Base-by-base conservation (phyloP, 2,329 filamentous ascomycete genomes). In the Aspergillus persii region DNA sequence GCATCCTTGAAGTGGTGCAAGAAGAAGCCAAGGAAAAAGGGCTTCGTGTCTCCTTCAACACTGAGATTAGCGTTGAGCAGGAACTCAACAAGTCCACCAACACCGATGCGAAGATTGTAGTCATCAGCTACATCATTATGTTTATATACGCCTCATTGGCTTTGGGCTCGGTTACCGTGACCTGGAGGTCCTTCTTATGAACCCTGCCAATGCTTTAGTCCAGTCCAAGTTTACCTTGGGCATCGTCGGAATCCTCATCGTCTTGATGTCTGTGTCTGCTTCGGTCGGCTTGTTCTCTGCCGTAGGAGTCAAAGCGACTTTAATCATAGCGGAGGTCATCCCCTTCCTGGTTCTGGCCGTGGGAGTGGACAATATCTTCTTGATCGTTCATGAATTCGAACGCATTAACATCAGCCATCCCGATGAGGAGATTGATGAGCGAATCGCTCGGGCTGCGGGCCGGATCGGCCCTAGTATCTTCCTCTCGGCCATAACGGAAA, bases 271-370 rank as follows among this genome's bases (percentile, higher is more conserved):
- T 1, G 96, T 99, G 51, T 91, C 90, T 15, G 92, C 95, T 1
- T 97, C 94, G 0, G 94, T 99, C 55, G 95, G 95, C 0, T 81
- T 99, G 47, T 99, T 98, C 71, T 96, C 95, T 0, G 95, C 92
- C 73, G 85, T 87, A 41, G 93, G 93, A 1, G 86, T 99, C 69
- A 97, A 96, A 77, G 95, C 94, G 12, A 99, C 95, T 0, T 81
- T 99, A 65, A 99, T 99, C 70, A 99, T 99, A 61, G 94, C 96
- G 4, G 95, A 99, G 72, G 95, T 99, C 61, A 99, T 99, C 64
- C 95, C 95, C 0, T 99, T 99, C 76, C 88, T 99, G 64, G 94
- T 99, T 8, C 80, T 99, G 23, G 95, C 95, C 11, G 93, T 99
- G 30, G 95, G 95, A 50, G 96, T 99, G 2, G 95, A 99, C 82